Evolutionary conservation across 2,329 filamentous ascomycete genomes (phyloP).

Genomic region (Torrubiella hemipterigena): DNA sequence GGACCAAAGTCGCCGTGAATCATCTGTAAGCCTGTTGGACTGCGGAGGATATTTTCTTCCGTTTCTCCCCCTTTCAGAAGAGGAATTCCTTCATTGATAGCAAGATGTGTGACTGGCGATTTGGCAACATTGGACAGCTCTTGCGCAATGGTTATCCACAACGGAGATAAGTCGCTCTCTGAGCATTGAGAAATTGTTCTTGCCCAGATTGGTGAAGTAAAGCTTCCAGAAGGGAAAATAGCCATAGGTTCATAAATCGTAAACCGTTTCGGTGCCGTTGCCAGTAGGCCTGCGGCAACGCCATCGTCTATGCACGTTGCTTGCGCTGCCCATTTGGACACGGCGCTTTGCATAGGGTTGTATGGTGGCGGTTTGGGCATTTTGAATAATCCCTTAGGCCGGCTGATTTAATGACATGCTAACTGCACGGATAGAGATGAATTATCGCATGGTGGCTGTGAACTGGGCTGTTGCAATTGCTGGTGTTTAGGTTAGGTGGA

Average conservation of each 20-base stretch:
- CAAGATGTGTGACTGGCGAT: constrained; percentile 39
- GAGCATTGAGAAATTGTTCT: constrained; percentile 17
- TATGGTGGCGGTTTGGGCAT: constrained; percentile 7
- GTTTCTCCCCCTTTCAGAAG: constrained; percentile 19
- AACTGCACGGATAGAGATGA: too few species aligned
- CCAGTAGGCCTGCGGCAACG: constrained; percentile 19
- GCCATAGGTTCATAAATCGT: constrained; percentile 49
- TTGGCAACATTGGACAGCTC: constrained; percentile 30
- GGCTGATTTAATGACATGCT: too few species aligned
- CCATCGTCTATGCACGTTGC: constrained; percentile 3
- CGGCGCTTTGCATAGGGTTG: constrained; percentile 19
- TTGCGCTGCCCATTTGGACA: constrained; percentile 15
- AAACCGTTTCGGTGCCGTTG: constrained; percentile 42
- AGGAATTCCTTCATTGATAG: constrained; percentile 51
- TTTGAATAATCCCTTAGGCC: too few species aligned
- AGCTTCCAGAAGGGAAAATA: constrained; percentile 47
- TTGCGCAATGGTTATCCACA: constrained; percentile 34
- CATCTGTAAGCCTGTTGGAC: constrained; percentile 57
- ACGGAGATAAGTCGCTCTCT: constrained; percentile 24
- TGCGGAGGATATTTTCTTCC: constrained; percentile 58
- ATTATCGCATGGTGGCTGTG: too few species aligned
- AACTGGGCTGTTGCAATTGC: too few species aligned
- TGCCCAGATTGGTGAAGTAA: constrained; percentile 30
- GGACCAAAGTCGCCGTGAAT: constrained; percentile 67
- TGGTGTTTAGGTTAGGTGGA: too few species aligned